Conservation (phyloP, 1,284 basidiomycete species). For the Ganoderma leucocontextum region DNA sequence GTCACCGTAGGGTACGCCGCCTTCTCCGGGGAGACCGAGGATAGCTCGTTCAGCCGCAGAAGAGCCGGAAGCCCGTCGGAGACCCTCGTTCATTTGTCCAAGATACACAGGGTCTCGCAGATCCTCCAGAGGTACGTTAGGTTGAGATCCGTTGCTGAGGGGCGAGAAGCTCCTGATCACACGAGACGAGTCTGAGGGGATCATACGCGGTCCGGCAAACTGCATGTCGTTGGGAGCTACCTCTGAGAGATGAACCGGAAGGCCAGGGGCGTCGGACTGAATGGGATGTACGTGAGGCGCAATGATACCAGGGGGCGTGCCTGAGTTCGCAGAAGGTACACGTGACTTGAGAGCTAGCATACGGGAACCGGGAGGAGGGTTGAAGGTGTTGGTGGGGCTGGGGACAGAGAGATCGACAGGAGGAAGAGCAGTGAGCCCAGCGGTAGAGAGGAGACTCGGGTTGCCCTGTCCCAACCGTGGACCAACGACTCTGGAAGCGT, state of each 20-base stretch:
- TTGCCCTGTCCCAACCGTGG: constrained; percentile 45
- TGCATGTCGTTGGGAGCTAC: constrained; percentile 36
- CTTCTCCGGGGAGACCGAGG: constrained; percentile 44
- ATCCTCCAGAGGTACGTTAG: constrained; percentile 48
- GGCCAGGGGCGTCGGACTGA: constrained; percentile 24
- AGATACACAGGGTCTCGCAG: constrained; percentile 44
- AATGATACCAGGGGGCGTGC: constrained; percentile 29
- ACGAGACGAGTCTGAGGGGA: constrained; percentile 40
- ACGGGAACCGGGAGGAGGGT: constrained; percentile 75
- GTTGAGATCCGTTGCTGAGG: constrained; percentile 57
- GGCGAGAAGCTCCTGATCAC: constrained; percentile 58
- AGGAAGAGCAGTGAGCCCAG: constrained; percentile 26
- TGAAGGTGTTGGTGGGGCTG: constrained; percentile 50
- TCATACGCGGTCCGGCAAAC: constrained; percentile 29
- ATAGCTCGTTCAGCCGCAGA: constrained; percentile 42
- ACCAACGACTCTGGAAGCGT: constrained; percentile 42
- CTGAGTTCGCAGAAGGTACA: constrained; percentile 38
- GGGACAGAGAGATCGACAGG: constrained; percentile 33
- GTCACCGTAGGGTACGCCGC: constrained; percentile 43
- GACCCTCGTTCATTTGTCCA: constrained; percentile 42
- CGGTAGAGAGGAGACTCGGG: constrained; percentile 41
- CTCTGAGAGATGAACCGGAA: constrained; percentile 27
- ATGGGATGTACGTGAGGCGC: constrained; percentile 22
- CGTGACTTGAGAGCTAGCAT: constrained; percentile 72
- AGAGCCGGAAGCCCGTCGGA: constrained; percentile 47